Conservation (phyloP, 139 green algal genomes). For the Eudorina sp. region DNA sequence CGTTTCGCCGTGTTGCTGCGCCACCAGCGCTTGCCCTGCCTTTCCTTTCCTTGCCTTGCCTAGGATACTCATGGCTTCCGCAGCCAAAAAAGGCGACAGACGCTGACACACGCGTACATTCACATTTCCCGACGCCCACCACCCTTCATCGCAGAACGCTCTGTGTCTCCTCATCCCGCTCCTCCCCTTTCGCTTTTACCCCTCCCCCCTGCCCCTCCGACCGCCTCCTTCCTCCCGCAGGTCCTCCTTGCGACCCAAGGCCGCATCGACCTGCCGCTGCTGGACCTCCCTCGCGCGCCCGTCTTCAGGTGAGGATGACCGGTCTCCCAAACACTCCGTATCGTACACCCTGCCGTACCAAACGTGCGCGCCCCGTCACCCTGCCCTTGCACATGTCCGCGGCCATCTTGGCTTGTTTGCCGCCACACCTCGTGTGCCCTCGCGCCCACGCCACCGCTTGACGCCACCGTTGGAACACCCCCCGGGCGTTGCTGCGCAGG, state of each 20-base stretch:
- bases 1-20: no score
- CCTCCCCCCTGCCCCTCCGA: neutral
- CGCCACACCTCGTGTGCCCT: no score
- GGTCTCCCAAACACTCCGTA: no score
- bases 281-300: slow-evolving; percentile 46
- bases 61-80: neutral
- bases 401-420: no score
- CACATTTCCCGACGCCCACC: no score
- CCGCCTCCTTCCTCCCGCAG: neutral
- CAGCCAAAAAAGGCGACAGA: neutral
- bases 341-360: neutral
- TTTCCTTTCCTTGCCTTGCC: neutral
- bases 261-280: neutral
- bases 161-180: neutral
- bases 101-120: no score
- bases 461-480: no score
- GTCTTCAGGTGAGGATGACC: slow-evolving; percentile 27
- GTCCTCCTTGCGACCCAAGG: slow-evolving; percentile 30
- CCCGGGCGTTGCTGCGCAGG: slow-evolving; percentile 3
- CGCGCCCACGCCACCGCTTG: no score
- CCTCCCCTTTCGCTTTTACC: neutral
- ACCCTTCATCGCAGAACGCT: neutral
- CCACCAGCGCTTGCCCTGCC: no score
- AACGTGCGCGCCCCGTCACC: no score
- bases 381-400: no score